phyloP scores from a whole-genome alignment of 2,329 filamentous ascomycete genomes.

The Hypomyces rosellus region DNA sequence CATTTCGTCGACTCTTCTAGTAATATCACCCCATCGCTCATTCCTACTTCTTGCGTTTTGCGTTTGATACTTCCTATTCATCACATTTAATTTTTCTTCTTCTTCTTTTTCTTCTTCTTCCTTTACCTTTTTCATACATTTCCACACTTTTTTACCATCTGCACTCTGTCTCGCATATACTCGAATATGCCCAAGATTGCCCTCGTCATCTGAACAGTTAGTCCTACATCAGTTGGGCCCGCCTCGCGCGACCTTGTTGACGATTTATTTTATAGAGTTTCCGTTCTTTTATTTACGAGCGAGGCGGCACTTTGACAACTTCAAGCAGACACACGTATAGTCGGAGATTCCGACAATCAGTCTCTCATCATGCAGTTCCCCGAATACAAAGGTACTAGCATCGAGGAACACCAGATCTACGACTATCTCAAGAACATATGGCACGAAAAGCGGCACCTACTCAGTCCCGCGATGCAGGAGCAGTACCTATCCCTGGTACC shows the following conservation, averaged over 20 bases:
- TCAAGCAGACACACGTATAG: no score
- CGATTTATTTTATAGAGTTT: no score
- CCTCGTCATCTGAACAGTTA: no score
- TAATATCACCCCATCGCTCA: neutral
- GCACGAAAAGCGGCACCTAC: neutral
- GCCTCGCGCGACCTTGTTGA: no score
- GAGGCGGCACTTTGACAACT: no score
- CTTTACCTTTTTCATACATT: no score
- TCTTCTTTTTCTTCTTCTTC: neutral
- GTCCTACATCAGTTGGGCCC: no score
- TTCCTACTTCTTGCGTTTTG: neutral
- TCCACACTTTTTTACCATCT: neutral
- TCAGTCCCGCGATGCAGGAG: neutral
- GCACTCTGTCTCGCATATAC: neutral
- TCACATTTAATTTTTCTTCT: neutral
- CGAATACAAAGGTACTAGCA: neutral
- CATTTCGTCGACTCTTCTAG: neutral
- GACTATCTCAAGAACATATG: neutral
- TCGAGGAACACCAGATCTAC: neutral
- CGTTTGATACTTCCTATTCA: neutral
- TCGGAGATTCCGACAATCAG: no score
- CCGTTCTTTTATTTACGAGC: no score
- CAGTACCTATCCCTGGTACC: neutral
- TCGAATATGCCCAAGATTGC: no score
- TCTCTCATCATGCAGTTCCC: neutral